Evolutionary conservation across 2,329 filamentous ascomycete species (phyloP), one percentile per base, ranked within the genome.

Genomic region (Xylariaceae sp.): DNA sequence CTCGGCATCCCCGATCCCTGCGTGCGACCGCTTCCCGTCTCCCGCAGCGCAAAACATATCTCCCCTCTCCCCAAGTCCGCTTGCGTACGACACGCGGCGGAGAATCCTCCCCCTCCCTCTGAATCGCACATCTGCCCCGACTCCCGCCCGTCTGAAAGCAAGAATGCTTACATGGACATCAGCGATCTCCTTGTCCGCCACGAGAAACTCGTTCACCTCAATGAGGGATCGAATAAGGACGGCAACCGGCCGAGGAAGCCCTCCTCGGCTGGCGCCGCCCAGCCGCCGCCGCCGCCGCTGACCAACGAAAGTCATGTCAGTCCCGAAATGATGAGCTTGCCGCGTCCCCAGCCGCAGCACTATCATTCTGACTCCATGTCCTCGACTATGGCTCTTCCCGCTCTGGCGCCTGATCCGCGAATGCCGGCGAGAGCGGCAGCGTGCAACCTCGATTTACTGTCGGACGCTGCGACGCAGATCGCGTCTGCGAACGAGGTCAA

Each of bases 151-250:
- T 31, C n/a, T n/a, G n/a, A 31, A 38, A 47, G 53, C 50, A 50
- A 50, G 51, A 48, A 60, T 61, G 59, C 70, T 75, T 70, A 72
- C 62, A 76, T 75, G 71, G 65, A 76, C 59, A 75, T 73, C 60
- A 78, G 74, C 45, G 75, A 78, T 55, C 67, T 79, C 40, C 65
- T 79, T 45, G 72, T 76, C 42, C 67, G 75, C 43, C 75, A 79
- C 58, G 72, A 77, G 59, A 78, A 77, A 58, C 70, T 78, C 46
- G 73, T 77, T 47, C 75, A 79, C 52, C 66, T 76, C 51, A 77
- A 73, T 58, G 72, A 77, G 55, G 68, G 66, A 18, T 53, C 53
- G 44, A 68, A 59, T 54, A 75, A 73, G 45, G 71, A 77, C 49
- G 65, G 59, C 42, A 60, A 49, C 47, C 63, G 70, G 33, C 62